A percentile compares a stretch with the other conserved stretches of the same genome.
Evolutionary conservation across 306 rosid species (phyloP).

Genomic region (Vachellia pachyceras): DNA sequence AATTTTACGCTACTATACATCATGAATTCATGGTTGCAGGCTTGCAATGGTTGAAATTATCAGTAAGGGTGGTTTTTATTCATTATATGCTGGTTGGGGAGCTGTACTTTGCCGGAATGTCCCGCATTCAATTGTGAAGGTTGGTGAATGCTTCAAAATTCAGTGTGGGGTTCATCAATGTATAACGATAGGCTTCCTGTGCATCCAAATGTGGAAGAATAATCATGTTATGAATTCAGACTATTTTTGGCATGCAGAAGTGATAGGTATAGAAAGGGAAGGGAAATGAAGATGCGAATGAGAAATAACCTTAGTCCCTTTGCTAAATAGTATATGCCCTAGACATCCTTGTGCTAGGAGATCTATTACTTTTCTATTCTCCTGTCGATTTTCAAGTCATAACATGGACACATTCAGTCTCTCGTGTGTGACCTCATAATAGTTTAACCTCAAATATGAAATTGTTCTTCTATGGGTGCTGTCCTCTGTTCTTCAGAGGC

Average conservation of each 20-base stretch:
- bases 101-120: conserved; percentile 95
- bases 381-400: conserved; percentile 27
- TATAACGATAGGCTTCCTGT: conserved; percentile 12
- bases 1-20: conserved; percentile 14
- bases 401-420: conserved; percentile 10
- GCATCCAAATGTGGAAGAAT: conserved; percentile 5
- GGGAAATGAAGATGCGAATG: neutral
- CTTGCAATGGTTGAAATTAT: conserved; percentile 70
- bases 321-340: conserved; percentile 4
- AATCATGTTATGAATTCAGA: conserved; percentile 14
- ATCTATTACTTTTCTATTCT: conserved; percentile 19
- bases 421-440: neutral
- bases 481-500: conserved; percentile 28
- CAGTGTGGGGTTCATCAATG: conserved; percentile 34
- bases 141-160: conserved; percentile 41
- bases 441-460: conserved; percentile 2
- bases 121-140: conserved; percentile 96
- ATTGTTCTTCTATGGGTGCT: conserved; percentile 24
- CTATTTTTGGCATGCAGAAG: neutral
- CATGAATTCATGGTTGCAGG: conserved; percentile 54
- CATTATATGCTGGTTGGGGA: conserved; percentile 93
- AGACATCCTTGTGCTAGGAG: conserved; percentile 12
- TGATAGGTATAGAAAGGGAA: neutral
- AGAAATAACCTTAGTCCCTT: neutral
- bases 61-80: conserved; percentile 74